Evolutionary conservation across 495 filamentous ascomycete species (phyloP).

Genomic region (Penicillium egyptiacum): DNA sequence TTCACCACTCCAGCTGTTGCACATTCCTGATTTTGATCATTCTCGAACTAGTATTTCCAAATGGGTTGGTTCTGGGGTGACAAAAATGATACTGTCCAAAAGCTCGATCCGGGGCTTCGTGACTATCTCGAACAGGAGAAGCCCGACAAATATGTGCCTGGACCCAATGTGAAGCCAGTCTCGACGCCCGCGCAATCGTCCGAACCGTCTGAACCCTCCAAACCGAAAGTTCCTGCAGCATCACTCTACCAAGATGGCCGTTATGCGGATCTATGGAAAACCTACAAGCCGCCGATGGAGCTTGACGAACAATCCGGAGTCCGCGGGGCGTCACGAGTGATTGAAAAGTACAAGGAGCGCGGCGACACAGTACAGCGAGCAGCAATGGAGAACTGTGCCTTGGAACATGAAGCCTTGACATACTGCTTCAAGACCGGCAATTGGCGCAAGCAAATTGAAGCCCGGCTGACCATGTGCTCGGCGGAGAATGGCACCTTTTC

Average conservation of each 20-base stretch:
- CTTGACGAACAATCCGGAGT: conserved; percentile 54
- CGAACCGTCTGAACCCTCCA: conserved; percentile 29
- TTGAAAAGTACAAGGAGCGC: conserved; percentile 81
- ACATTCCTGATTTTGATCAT: background rate
- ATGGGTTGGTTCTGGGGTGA: conserved; percentile 72
- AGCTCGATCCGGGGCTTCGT: conserved; percentile 80
- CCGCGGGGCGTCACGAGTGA: conserved; percentile 67
- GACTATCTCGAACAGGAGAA: conserved; percentile 84
- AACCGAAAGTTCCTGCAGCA: conserved; percentile 53
- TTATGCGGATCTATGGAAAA: conserved; percentile 92
- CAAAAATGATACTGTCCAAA: conserved; percentile 67
- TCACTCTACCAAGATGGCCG: conserved; percentile 77
- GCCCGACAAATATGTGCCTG: conserved; percentile 68
- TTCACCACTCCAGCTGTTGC: conserved; percentile 2
- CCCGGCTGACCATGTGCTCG: conserved; percentile 70
- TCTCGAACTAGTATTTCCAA: conserved; percentile 1
- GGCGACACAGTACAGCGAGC: conserved; percentile 73
- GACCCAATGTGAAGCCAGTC: conserved; percentile 28
- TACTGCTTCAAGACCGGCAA: conserved; percentile 72
- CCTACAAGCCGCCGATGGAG: conserved; percentile 66
- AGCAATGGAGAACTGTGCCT: conserved; percentile 89
- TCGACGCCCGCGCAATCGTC: conserved; percentile 23
- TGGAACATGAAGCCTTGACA: conserved; percentile 74
- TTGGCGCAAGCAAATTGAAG: conserved; percentile 43
- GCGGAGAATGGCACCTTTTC: conserved; percentile 68